Percentiles rank a stretch among this genome's conserved stretches.
These are phyloP conservation scores for Diaporthe sp. DNA, from an alignment of 2,329 filamentous ascomycete genomes.

Conservation along the genomic window DNA sequence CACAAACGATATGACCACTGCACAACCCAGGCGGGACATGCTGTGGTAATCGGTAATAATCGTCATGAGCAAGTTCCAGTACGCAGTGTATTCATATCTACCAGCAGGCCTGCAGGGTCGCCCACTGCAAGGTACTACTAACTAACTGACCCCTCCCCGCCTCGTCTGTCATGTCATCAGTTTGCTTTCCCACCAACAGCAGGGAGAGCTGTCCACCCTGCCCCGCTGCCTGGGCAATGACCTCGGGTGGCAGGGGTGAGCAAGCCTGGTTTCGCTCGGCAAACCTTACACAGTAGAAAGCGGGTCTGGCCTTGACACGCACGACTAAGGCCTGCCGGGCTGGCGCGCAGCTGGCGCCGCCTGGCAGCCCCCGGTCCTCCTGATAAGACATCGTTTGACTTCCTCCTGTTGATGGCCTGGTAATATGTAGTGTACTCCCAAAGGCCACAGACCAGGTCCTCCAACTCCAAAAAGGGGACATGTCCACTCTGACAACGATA, in stretches of 20 bases:
- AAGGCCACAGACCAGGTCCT: no score
- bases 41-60: no score
- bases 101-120: no score
- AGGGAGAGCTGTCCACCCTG: background rate
- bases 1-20: background rate
- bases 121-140: background rate
- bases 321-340: background rate
- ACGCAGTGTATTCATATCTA: no score
- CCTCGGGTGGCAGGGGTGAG: background rate
- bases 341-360: conserved; percentile 10
- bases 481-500: no score
- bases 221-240: conserved; percentile 24
- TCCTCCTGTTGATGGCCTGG: no score
- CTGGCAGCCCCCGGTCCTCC: no score
- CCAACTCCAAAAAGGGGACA: no score
- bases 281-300: conserved; percentile 4
- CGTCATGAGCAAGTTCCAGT: no score
- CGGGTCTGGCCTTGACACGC: background rate
- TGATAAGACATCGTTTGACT: background rate
- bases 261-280: background rate
- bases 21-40: background rate
- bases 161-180: no score
- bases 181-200: conserved; percentile 1
- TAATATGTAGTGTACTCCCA: no score
- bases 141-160: no score